A percentile compares a stretch with the other conserved stretches of the same genome.
phyloP scores from a whole-genome alignment of 1,284 basidiomycete species.

The Melampsora larici-populina region DNA sequence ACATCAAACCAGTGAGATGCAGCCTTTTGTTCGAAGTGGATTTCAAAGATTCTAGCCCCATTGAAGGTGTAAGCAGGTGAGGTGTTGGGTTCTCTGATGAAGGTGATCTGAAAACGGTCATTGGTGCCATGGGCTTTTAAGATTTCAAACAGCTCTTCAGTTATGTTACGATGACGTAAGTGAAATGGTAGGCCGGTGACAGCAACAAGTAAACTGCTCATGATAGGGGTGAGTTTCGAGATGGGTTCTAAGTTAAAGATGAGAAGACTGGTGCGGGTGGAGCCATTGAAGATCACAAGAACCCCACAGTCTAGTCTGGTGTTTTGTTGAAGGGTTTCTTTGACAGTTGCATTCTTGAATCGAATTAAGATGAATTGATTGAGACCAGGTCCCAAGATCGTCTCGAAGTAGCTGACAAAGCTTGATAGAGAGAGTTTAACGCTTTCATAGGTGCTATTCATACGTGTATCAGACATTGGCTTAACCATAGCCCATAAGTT shows the following conservation, averaged over 20 bases:
- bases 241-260: background rate
- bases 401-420: too few relatives aligned
- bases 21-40: background rate
- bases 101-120: background rate
- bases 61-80: background rate
- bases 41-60: background rate
- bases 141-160: background rate
- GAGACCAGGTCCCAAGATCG: too few relatives aligned
- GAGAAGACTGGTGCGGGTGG: background rate
- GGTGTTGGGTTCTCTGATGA: background rate
- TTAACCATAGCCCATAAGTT: background rate
- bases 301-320: background rate
- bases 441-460: too few relatives aligned
- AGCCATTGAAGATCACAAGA: background rate
- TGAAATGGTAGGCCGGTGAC: background rate
- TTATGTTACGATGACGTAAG: background rate
- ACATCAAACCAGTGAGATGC: background rate
- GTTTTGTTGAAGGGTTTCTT: background rate
- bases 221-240: background rate
- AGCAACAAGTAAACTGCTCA: background rate
- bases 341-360: background rate
- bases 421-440: too few relatives aligned
- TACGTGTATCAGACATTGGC: too few relatives aligned
- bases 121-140: background rate
- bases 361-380: too few relatives aligned